Base-by-base conservation (phyloP, 208 protist species). In the Acanthamoeba lenticulata region DNA sequence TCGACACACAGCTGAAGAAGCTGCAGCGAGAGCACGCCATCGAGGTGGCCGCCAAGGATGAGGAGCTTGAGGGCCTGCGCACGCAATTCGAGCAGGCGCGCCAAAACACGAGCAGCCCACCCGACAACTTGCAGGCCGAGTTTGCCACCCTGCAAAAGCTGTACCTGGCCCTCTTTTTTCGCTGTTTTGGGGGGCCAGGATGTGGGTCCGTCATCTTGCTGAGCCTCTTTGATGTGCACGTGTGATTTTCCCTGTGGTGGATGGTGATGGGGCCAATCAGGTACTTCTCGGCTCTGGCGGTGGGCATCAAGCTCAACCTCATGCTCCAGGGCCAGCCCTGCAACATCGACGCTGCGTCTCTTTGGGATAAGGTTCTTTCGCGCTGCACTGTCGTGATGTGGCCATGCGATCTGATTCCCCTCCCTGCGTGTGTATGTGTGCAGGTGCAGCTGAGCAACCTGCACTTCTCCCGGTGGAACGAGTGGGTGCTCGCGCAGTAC, bases 231-330 rank as follows among this genome's bases (percentile, higher is more conserved):
- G 36, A 11, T 49, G n/a, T 13, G 72, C 5, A 49, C 24, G 40
- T 42, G 34, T 13, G n/a, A 1, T 9, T 40, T 9, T 38, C 11
- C 13, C 27, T 40, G 34, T 40, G 65, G n/a, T n/a, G n/a, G n/a
- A n/a, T n/a, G n/a, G n/a, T n/a, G n/a, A n/a, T n/a, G n/a, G n/a
- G n/a, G n/a, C n/a, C n/a, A n/a, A 38, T 27, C 60, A 89, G 49
- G 45, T 89, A 89, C n/a, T 89, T 89, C 79, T 89, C 49, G 6
- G 49, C 79, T 5, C 34, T 89, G 79, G 79, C 49, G 7, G 45
- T 89, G 24, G 79, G 79, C 17, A 89, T 89, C 79, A 89, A 89
- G 49, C 45, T 89, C 29, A 89, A 89, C 45, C 79, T 89, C n/a
- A 45, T 79, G 36, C 38, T 79, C 19, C 69, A 79, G 27, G 69